These are phyloP conservation scores for Acer negundo DNA, from an alignment of 345 rosid species.

Conservation along the genomic window DNA sequence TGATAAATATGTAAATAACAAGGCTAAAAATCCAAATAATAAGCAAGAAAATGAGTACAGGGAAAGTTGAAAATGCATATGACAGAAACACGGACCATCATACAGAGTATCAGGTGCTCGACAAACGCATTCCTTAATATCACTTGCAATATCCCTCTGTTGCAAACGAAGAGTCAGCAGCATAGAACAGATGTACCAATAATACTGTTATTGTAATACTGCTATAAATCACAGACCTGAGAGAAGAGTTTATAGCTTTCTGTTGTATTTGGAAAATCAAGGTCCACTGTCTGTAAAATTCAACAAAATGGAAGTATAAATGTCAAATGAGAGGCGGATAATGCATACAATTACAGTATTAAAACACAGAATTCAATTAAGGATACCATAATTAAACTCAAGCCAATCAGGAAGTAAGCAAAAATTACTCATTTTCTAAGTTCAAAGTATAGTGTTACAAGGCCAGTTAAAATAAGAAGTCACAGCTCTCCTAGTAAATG, in stretches of 20 bases:
- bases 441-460: not conserved
- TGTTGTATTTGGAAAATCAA: constrained; percentile 77
- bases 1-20: not conserved
- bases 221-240: constrained; percentile 58
- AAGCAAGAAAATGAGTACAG: not conserved
- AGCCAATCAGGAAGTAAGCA: not conserved
- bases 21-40: not conserved
- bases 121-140: constrained; percentile 94
- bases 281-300: constrained; percentile 65
- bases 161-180: constrained; percentile 31
- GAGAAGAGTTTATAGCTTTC: constrained; percentile 92
- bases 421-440: not conserved
- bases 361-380: not conserved
- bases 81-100: constrained; percentile 60
- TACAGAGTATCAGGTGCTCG: constrained; percentile 98
- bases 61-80: constrained; percentile 10
- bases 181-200: constrained; percentile 4
- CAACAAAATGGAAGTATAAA: constrained; percentile 7
- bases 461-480: not conserved
- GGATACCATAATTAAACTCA: not conserved
- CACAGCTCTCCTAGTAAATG: not conserved
- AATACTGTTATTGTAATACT: no score
- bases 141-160: constrained; percentile 94
- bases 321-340: constrained; percentile 13
- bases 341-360: not conserved